phyloP scores from a whole-genome alignment of 192 early-diverging fungal species.

The Oehlia diaphana region DNA sequence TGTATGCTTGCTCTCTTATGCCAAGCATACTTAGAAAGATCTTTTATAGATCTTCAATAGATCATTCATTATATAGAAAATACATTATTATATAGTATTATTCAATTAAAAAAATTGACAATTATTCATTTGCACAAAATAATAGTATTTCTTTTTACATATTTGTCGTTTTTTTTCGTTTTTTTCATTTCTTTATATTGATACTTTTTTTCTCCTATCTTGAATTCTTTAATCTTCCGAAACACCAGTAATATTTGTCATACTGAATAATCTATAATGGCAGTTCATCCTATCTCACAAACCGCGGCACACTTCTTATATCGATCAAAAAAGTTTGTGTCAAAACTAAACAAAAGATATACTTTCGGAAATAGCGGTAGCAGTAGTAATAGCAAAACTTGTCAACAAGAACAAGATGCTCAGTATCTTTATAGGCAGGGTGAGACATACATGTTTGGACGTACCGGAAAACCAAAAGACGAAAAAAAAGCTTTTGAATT shows the following conservation, averaged over 20 bases:
- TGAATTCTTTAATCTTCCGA: neutral
- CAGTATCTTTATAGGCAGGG: constrained; percentile 37
- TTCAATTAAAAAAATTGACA: constrained; percentile 33
- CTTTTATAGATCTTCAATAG: constrained; percentile 10
- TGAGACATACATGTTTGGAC: constrained; percentile 54
- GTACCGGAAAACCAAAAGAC: constrained; percentile 40
- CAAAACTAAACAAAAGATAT: constrained; percentile 43
- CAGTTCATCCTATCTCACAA: constrained; percentile 26
- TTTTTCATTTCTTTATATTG: neutral
- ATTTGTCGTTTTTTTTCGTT: neutral
- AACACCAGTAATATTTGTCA: neutral
- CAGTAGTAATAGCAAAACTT: constrained; percentile 1
- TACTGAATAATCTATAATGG: constrained; percentile 15
- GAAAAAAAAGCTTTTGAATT: constrained; percentile 51
- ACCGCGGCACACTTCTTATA: constrained; percentile 41
- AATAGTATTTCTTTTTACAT: neutral
- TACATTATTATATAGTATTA: constrained; percentile 9
- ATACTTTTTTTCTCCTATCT: neutral
- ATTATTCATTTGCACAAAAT: neutral
- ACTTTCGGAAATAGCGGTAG: constrained; percentile 17
- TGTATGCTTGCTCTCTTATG: constrained; percentile 1
- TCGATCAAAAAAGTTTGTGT: constrained; percentile 39
- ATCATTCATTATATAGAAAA: constrained; percentile 4
- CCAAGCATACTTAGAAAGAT: neutral
- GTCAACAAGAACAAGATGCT: constrained; percentile 26